Conservation (phyloP, 179 eudicot species). For the Heliamphora pulchella region DNA sequence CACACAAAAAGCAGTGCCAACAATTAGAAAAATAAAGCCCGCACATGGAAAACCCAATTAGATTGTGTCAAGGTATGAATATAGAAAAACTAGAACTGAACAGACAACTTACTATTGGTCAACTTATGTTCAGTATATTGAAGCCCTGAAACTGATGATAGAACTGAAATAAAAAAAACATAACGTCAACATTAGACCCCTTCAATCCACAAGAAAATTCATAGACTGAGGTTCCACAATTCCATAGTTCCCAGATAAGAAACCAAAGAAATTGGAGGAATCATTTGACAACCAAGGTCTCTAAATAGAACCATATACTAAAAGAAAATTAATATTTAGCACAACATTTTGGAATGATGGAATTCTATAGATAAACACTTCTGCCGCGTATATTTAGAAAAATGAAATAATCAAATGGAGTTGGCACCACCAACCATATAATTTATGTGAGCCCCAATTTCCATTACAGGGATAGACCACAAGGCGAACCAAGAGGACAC, state of each 20-base stretch:
- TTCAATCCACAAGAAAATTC: background rate
- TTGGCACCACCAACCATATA: background rate
- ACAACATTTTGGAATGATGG: background rate
- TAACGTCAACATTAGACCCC: background rate
- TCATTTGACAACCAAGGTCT: background rate
- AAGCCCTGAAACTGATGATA: constrained; percentile 86
- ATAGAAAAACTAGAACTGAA: constrained; percentile 2
- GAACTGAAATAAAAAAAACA: constrained; percentile 42
- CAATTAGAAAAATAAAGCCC: constrained; percentile 6
- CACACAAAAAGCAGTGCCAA: constrained; percentile 3
- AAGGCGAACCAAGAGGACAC: background rate
- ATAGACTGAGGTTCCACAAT: background rate
- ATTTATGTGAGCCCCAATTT: background rate
- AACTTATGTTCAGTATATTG: constrained; percentile 38
- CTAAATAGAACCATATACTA: background rate
- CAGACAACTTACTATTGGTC: constrained; percentile 42
- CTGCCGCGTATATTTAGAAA: background rate
- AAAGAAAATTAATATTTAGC: background rate
- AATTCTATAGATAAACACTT: background rate
- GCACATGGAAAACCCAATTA: background rate
- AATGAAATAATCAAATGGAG: background rate
- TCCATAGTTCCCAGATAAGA: background rate
- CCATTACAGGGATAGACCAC: background rate
- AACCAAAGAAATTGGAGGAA: background rate
- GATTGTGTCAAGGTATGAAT: background rate